Evolutionary conservation across 257 asterid species (phyloP), one percentile per base, ranked within the genome.

Genomic region (Jacaranda copaia): DNA sequence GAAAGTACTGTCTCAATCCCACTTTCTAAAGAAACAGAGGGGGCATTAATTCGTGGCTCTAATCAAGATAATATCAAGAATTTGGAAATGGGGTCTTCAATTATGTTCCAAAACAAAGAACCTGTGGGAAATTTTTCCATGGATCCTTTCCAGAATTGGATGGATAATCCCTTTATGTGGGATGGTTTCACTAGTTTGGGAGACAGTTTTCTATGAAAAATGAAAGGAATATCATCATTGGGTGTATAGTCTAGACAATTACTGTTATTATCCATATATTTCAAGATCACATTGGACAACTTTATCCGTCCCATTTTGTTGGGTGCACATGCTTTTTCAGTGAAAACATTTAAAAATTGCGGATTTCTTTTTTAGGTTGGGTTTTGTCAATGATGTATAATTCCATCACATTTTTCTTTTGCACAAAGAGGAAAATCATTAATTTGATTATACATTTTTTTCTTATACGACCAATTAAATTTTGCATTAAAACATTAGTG

Each of bases 91-190:
- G 76, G 79, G 19, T 76, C 84, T 43, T 75, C 89, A 64, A 5
- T 59, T 15, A 18, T 68, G 77, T 42, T 81, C 60, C 77, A 79
- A 69, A 68, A 64, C 18, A 61, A 69, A 45, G 84, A 83, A 35
- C 32, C 60, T 45, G 3, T 70, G 59, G 86, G 72, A 60, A 65
- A 49, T 71, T 74, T 81, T 25, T 8, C 79, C 8, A 8, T 76
- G 57, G 90, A 89, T 70, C 78, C 86, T 80, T 87, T 78, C 52
- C 90, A 82, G 35, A 83, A 68, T 70, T 87, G 92, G 88, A 85
- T 87, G 79, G 85, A 73, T n/a, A 88, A 83, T 32, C 92, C 94
- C 1, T 80, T 87, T 49, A 69, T 79, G 13, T 92, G 96, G 96
- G 96, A 92, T 77, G 79, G 83, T 81, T 88, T 87, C 65, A 70